phyloP scores from a whole-genome alignment of 306 rosid species.

The Castanopsis chinensis region DNA sequence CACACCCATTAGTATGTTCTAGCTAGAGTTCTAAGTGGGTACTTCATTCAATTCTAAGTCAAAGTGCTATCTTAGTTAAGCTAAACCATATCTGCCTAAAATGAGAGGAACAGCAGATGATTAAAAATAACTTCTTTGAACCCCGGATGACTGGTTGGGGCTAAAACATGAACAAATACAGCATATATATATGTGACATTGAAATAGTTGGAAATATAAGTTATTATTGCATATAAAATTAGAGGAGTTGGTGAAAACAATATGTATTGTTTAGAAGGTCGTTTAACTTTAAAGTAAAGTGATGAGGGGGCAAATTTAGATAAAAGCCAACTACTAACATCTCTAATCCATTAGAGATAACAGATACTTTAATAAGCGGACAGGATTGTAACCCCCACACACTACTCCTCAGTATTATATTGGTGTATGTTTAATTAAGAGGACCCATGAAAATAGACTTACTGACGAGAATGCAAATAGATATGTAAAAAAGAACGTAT shows the following conservation, averaged over 20 bases:
- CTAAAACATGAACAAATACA: neutral
- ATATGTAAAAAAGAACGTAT: neutral
- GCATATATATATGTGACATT: neutral
- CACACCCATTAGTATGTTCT: neutral
- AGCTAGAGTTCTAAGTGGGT: neutral
- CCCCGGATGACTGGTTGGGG: neutral
- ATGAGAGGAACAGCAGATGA: no score
- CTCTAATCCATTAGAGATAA: neutral
- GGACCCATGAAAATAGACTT: neutral
- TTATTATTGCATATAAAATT: neutral
- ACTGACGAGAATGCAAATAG: neutral
- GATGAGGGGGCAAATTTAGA: neutral
- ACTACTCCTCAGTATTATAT: neutral
- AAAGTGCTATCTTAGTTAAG: no score
- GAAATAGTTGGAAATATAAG: neutral
- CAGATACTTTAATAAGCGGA: neutral
- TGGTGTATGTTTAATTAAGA: neutral
- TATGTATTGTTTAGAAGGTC: neutral
- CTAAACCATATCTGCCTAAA: no score
- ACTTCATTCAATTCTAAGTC: neutral
- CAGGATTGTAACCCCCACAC: neutral
- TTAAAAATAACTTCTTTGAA: no score
- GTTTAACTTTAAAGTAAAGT: neutral
- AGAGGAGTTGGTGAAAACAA: neutral
- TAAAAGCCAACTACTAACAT: neutral